Conservation (phyloP, 2,329 filamentous ascomycete species). For the Xylariaceae sp. region DNA sequence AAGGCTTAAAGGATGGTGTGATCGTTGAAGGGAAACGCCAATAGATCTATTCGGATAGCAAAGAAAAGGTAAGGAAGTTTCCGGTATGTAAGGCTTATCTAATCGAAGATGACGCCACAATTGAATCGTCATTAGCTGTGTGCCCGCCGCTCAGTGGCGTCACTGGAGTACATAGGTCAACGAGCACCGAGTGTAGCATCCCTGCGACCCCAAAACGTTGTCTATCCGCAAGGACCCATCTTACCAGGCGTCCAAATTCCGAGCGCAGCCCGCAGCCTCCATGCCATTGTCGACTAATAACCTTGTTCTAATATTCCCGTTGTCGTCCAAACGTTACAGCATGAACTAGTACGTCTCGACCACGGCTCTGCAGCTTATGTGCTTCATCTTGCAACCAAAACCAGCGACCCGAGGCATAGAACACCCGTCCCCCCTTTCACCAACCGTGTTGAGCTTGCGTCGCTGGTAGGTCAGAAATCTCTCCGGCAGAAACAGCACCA, state of each 20-base stretch:
- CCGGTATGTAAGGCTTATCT: constrained; percentile 7
- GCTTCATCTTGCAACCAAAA: background rate
- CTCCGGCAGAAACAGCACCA: constrained; percentile 23
- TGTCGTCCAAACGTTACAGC: background rate
- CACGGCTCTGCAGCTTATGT: constrained; percentile 1
- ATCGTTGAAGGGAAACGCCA: too few relatives aligned
- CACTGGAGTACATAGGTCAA: constrained; percentile 10
- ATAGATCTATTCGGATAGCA: too few relatives aligned
- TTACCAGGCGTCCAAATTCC: constrained; percentile 4
- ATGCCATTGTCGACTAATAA: background rate
- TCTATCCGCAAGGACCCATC: too few relatives aligned
- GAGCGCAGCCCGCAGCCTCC: background rate
- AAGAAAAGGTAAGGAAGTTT: background rate
- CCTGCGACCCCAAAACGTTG: constrained; percentile 14
- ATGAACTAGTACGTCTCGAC: background rate
- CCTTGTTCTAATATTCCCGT: background rate
- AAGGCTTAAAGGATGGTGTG: too few relatives aligned
- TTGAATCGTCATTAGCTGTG: constrained; percentile 8
- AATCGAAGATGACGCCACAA: constrained; percentile 17
- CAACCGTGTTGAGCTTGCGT: constrained; percentile 24
- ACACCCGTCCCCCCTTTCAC: constrained; percentile 12
- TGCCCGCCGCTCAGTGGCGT: too few relatives aligned
- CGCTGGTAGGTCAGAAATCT: constrained; percentile 32
- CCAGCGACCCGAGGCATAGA: background rate
- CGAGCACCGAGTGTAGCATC: background rate